Percentiles rank a stretch among this genome's conserved stretches.
Conservation (phyloP, 257 asterid species). For the Solanum sejunctum region DNA sequence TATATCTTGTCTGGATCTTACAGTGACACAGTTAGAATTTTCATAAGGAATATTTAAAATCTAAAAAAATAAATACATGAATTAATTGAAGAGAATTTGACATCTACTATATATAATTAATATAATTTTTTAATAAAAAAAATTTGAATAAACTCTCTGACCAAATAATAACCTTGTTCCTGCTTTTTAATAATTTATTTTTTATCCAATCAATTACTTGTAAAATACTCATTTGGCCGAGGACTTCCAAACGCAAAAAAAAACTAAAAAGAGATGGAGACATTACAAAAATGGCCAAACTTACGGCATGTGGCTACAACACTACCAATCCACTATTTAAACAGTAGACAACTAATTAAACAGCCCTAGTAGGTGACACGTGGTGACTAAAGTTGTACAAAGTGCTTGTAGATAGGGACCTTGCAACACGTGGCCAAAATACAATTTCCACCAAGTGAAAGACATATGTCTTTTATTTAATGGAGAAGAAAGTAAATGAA, state of each 20-base stretch:
- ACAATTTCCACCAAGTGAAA: background rate
- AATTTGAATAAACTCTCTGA: rapidly evolving
- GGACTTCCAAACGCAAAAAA: background rate
- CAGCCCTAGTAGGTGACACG: background rate
- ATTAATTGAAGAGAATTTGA: no score
- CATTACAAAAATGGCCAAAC: background rate
- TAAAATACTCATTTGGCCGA: background rate
- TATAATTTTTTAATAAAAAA: no score
- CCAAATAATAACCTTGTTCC: no score
- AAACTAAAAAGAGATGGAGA: background rate
- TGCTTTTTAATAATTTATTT: no score
- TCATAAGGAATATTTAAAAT: no score
- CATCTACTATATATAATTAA: no score
- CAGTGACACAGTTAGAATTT: no score
- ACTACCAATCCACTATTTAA: background rate
- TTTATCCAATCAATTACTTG: no score
- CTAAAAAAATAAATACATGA: no score
- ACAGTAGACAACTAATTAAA: background rate
- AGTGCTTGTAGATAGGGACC: background rate
- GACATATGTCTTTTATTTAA: background rate
- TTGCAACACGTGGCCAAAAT: background rate
- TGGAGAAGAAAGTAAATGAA: background rate
- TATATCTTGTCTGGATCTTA: no score
- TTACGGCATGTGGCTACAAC: background rate
- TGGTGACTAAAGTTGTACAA: background rate